Evolutionary conservation across 1,139 yeast species (phyloP).

Genomic region (Protomyces lactucae-debilis): DNA sequence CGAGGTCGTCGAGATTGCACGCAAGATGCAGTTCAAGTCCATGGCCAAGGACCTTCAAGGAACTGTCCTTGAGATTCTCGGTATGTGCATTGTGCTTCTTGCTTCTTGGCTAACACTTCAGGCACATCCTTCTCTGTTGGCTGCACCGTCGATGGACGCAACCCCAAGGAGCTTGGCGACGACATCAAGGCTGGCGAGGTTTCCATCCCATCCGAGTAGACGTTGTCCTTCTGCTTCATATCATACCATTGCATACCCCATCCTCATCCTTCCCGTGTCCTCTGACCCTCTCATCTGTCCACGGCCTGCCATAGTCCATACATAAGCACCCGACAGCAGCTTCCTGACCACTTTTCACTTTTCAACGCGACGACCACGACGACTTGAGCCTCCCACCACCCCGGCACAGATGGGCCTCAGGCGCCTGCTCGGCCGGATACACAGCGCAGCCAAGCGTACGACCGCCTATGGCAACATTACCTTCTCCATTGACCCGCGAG

Average conservation of each 20-base stretch:
- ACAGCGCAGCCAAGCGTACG: neutral
- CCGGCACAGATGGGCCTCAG: neutral
- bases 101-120: constrained; percentile 44
- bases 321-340: neutral
- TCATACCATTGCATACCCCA: neutral
- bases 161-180: constrained; percentile 83
- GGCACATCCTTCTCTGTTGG: constrained; percentile 31
- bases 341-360: neutral
- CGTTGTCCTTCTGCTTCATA: neutral
- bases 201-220: constrained; percentile 19
- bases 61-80: constrained; percentile 96
- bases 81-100: constrained; percentile 73
- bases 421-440: neutral
- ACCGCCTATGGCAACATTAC: neutral
- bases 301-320: neutral
- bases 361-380: neutral
- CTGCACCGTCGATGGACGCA: constrained; percentile 90
- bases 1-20: constrained; percentile 95
- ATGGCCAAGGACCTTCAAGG: constrained; percentile 97
- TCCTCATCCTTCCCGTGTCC: neutral
- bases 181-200: constrained; percentile 29
- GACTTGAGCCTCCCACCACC: neutral
- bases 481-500: constrained; percentile 39
- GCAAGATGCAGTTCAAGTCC: constrained; percentile 95
- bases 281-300: neutral